Evolutionary conservation across 2,329 filamentous ascomycete genomes (phyloP), one percentile per base, ranked within the genome.

Genomic region (Phoma sp.): DNA sequence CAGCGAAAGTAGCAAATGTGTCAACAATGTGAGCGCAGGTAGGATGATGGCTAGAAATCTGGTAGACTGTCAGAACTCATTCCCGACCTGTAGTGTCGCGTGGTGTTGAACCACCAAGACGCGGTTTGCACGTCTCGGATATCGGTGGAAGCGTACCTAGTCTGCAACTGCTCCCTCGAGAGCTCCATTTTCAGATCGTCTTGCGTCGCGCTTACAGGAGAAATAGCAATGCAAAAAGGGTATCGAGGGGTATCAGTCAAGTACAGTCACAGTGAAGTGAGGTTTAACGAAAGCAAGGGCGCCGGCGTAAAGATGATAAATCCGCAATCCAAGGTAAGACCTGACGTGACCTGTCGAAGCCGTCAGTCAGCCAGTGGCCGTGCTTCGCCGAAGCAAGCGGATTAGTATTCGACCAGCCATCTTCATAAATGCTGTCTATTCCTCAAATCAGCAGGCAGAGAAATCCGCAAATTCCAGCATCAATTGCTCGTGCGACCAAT

Each of bases 21-120:
- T 62, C 38, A 58, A 62, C 7, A 70, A 54, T 23, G 69, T 70
- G 32, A 72, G 59, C 13, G 52, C 47, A 2, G 70, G 63, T 8
- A 73, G 62, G 13, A 66, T 49, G 13, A 70, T 59, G 5, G 69
- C 69, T 7, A 71, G 58, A 41, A 67, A 64, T 37, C 70, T 73
- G 32, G 4, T n/a, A 42, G 11, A 33, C 29, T 47, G 36, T 58
- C 38, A 58, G 46, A 22, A 27, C 4, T 10, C 29, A 7, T 13
- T 11, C 24, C 10, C 22, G 2, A 30, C 8, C 11, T 14, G 23
- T 22, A 11, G 13, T 2, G 6, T 25, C 23, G 38, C 43, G 24
- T 22, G n/a, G 8, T 41, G 18, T 18, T 18, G 13, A 14, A 25
- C 13, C 27, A 29, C 35, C 24, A 38, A 37, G 24, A 42, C 37